Percentiles rank a stretch among this genome's conserved stretches.
Evolutionary conservation across 1,139 yeast genomes (phyloP).

Genomic region (Williopsis jadinii): DNA sequence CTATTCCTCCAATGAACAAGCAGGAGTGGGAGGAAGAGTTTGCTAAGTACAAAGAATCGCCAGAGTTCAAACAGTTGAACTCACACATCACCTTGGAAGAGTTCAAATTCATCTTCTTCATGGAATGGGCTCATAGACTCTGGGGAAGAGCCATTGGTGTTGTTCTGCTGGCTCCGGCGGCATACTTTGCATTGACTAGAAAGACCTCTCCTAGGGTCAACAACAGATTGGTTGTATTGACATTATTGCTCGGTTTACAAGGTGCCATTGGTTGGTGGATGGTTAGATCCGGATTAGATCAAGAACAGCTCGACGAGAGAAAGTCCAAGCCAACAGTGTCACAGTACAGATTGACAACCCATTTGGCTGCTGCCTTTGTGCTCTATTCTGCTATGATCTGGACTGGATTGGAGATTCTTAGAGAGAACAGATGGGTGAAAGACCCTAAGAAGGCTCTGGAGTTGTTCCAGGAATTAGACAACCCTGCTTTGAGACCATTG

Average conservation of each 20-base stretch:
- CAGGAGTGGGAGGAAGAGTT: slow-evolving; percentile 85
- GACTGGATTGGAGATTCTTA: slow-evolving; percentile 79
- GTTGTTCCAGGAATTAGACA: slow-evolving; percentile 44
- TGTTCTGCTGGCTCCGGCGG: slow-evolving; percentile 76
- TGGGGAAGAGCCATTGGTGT: slow-evolving; percentile 89
- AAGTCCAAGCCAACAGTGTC: slow-evolving; percentile 92
- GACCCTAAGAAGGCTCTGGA: slow-evolving; percentile 49
- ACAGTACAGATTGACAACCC: slow-evolving; percentile 90
- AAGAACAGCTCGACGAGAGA: slow-evolving; percentile 69
- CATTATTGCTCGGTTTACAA: slow-evolving; percentile 80
- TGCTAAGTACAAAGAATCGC: slow-evolving; percentile 71
- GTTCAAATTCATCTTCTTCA: slow-evolving; percentile 87
- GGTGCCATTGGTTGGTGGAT: slow-evolving; percentile 99
- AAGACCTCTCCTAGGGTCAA: slow-evolving; percentile 68
- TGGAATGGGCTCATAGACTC: slow-evolving; percentile 97
- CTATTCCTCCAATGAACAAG: slow-evolving; percentile 78
- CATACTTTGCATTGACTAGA: slow-evolving; percentile 65
- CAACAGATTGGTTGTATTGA: slow-evolving; percentile 59
- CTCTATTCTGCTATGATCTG: slow-evolving; percentile 85
- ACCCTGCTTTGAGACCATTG: slow-evolving; percentile 51
- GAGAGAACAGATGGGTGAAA: slow-evolving; percentile 64
- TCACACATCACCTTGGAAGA: slow-evolving; percentile 89
- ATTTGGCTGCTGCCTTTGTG: slow-evolving; percentile 86
- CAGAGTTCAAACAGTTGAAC: slow-evolving; percentile 85
- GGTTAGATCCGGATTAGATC: slow-evolving; percentile 94